Base-by-base conservation (phyloP, 2,329 filamentous ascomycete species). In the Lecanicillium sp. region DNA sequence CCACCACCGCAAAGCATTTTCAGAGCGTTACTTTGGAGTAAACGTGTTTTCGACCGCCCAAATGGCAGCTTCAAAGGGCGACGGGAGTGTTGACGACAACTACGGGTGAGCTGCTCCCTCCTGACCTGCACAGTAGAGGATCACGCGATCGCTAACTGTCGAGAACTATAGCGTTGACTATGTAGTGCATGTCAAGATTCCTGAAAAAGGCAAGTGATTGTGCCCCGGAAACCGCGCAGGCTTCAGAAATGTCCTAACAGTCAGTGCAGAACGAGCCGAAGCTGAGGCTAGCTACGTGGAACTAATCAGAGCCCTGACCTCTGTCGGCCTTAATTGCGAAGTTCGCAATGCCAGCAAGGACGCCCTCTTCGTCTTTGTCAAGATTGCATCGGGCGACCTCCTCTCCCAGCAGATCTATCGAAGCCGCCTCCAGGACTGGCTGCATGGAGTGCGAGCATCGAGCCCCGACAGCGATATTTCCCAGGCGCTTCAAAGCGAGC, bases 381-480 rank as follows among this genome's bases (percentile, higher is more conserved):
- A 82, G 54, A 77, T 94, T 30, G 80, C 83, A 27, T 88, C 86
- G 16, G 72, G 83, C 45, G 71, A 79, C 50, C 77, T 88, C 46
- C 71, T 98, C 43, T 76, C 75, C 43, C 78, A 80, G 47, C 85
- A 94, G 52, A 75, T 95, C 35, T 94, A 95, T 60, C 78, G 87
- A 47, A 85, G 85, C 40, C 79, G 92, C 47, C 80, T 95, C 14
- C 85, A 88, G 56, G 92, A 96, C 63, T 98, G 89, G 87, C 77
- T 96, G 25, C 83, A 92, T 56, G 88, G 89, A 37, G 83, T 95
- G 39, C 81, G 87, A 45, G 74, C 84, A 35, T 75, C 78, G 15
- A 80, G 87, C 27, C 90, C 90, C 0, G 74, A 79, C 40, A 81
- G 79, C 53, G 80, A 94, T 48, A 77, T 86, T 14, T 65, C 73